Base-by-base conservation (phyloP, 306 rosid species). In the Vachellia pachyceras region DNA sequence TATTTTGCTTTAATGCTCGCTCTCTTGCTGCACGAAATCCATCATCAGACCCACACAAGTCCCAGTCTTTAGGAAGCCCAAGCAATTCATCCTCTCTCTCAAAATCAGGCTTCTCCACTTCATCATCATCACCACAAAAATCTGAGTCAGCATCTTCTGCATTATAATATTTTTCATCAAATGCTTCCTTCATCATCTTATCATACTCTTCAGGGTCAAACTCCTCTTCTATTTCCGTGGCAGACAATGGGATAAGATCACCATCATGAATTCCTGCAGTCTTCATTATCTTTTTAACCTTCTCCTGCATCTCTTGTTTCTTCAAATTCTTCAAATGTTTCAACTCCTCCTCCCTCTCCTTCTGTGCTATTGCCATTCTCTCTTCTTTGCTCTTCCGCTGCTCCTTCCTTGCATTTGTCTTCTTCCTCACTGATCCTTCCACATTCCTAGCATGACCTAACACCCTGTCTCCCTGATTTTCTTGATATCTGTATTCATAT, bases 301-400 rank as follows among this genome's bases (percentile, higher is more conserved):
- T 93, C 60, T 93, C 96, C 12, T 84, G 85, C 55, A 91, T 94
- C 86, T 95, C 98, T 81, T 95, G 91, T 89, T 90, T 93, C 90
- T 93, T 95, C 90, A 91, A 83, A 87, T 95, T 95, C 82, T 93
- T 95, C 69, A 93, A 81, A 82, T 85, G 94, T 68, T 92, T 93
- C 89, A 95, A 79, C 80, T 95, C 99, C 89, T 91, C 98, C 84
- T 93, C 94, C 90, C 94, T 89, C 90, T 91, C 98, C 79, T 87
- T 79, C 85, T 84, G 89, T 8, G 90, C 93, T 72, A 86, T 84
- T 86, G 89, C 97, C 92, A 88, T 88, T 79, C 97, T 91, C 88
- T 95, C 97, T 77, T 95, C 96, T 86, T 93, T 95, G 73, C 84
- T 90, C 88, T 89, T 91, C 78, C 99, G 83, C 88, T 91, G 97